phyloP scores from a whole-genome alignment of 108 stramenopile genomes.

The Fragilariopsis cylindrus region DNA sequence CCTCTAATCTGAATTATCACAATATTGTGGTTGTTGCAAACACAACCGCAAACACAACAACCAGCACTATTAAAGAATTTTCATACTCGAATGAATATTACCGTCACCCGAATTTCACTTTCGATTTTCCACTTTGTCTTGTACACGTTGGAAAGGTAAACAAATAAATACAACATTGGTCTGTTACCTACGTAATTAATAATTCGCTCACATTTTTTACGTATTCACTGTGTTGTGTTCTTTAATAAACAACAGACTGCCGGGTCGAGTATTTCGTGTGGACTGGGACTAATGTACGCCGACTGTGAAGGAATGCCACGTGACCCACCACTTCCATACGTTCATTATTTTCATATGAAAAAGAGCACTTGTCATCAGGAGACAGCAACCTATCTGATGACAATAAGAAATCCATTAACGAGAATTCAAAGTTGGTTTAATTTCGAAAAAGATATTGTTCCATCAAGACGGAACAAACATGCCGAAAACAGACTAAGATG shows the following conservation, averaged over 20 bases:
- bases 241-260: neutral
- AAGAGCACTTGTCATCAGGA: conserved; percentile 25
- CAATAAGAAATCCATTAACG: conserved; percentile 36
- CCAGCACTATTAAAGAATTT: too few relatives aligned
- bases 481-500: conserved; percentile 11
- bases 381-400: conserved; percentile 28
- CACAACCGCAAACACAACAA: too few relatives aligned
- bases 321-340: conserved; percentile 25
- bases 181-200: too few relatives aligned
- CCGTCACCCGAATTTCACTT: conserved; percentile 33
- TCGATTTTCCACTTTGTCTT: conserved; percentile 36
- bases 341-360: conserved; percentile 31
- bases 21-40: too few relatives aligned
- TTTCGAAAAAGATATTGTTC: conserved; percentile 39
- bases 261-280: conserved; percentile 36
- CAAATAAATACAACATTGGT: too few relatives aligned
- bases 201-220: too few relatives aligned
- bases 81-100: neutral
- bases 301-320: conserved; percentile 49
- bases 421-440: conserved; percentile 39
- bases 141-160: conserved; percentile 34
- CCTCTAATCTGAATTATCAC: too few relatives aligned
- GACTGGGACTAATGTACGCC: conserved; percentile 38
- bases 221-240: too few relatives aligned
- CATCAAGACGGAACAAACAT: conserved; percentile 22